Base-by-base conservation (phyloP, 2,329 filamentous ascomycete genomes). In the Pleomassaria siparia region DNA sequence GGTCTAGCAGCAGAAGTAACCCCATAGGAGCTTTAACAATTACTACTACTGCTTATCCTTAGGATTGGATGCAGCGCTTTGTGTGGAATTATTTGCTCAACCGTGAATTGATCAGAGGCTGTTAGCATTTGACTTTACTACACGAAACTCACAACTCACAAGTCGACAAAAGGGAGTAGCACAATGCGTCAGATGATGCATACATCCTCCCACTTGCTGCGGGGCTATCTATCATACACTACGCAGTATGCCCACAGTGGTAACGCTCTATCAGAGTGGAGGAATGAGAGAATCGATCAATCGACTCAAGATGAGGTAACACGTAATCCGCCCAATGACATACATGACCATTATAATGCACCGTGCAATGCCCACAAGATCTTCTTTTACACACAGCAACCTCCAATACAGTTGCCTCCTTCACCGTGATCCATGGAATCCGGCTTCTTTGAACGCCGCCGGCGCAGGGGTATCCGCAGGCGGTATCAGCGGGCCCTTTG, bases 401-500 rank as follows among this genome's bases (percentile, higher is more conserved):
- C 25, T 30, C 16, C 32, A 9, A 18, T 4, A 35, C n/a, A 4
- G 11, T 18, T 8, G 12, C 16, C 10, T 18, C 3, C 22, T 28
- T 49, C 43, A 50, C 49, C 52, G 25, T 47, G 32, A 21, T 18
- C 29, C 25, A n/a, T 58, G 50, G 15, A 40, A 22, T 0, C 50
- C 43, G 4, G 39, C 24, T 18, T 18, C 42, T 24, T 56, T 43
- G 33, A 57, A 57, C 22, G 49, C 60, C 2, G 64, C 63, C n/a
- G 35, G 35, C 9, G 35, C n/a, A n/a, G 35, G 35, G 11, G 35
- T 22, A 24, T 37, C 35, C 10, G 53, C 47, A 2, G 67, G 66
- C 16, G 67, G 67, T 1, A 70, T 63, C 2, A 71, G 40, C 1
- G 67, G 67, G 0, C 65, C 66, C 51, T 71, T 70, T 7, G 63